Evolutionary conservation across 176 grass and related monocot genomes (phyloP).

Genomic region (Secale cereale): DNA sequence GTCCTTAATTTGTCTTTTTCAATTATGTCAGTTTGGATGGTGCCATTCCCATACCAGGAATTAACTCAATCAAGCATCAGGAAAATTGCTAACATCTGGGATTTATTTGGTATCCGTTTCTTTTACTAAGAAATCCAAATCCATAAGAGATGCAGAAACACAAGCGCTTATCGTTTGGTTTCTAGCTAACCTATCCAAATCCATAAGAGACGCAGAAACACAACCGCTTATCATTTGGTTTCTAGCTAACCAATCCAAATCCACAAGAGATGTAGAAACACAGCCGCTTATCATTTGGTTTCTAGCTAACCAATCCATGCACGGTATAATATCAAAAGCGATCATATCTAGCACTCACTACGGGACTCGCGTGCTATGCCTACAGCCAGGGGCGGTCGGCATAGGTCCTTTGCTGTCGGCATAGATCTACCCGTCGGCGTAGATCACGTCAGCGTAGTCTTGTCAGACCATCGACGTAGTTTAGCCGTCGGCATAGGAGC

Average conservation of each 20-base stretch:
- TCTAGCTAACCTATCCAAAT: background rate
- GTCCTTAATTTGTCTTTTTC: background rate
- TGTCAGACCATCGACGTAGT: no score
- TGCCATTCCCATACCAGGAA: background rate
- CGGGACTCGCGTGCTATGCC: no score
- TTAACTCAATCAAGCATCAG: background rate
- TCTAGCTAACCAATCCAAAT: background rate
- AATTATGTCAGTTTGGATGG: background rate
- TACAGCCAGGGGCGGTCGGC: no score
- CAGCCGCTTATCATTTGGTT: background rate
- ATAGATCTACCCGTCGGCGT: no score
- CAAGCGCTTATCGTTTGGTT: background rate
- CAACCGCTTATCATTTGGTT: no score
- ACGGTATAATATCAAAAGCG: background rate
- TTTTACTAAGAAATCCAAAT: background rate
- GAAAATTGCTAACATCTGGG: background rate
- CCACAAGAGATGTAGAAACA: background rate
- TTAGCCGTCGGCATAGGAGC: no score
- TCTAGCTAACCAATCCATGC: background rate
- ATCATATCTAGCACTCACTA: background rate
- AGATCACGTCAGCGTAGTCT: no score
- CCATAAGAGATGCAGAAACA: background rate
- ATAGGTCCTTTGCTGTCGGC: no score
- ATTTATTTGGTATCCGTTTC: background rate
- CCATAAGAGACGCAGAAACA: background rate